These are phyloP conservation scores for Phytopythium cucurbitacearum DNA, from an alignment of 352 stramenopile species.

Conservation along the genomic window DNA sequence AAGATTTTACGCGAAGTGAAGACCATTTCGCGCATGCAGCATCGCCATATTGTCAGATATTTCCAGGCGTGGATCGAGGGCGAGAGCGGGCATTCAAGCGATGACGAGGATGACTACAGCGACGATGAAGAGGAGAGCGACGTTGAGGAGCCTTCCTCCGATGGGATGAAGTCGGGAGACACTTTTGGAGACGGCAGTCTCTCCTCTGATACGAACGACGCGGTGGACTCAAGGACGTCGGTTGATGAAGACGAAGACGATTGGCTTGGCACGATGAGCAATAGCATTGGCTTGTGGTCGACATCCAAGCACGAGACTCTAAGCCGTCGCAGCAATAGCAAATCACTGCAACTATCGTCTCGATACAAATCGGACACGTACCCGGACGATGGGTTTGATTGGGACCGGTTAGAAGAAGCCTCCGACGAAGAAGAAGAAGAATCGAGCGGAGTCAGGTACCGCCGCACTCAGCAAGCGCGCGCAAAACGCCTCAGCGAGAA, in stretches of 20 bases:
- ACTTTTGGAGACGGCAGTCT: conserved; percentile 33
- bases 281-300: conserved; percentile 57
- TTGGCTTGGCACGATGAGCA: conserved; percentile 70
- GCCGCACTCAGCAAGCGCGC: conserved; percentile 10
- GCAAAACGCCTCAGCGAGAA: conserved; percentile 60
- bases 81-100: conserved; percentile 44
- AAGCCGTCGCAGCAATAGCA: conserved; percentile 40
- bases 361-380: conserved; percentile 29
- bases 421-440: conserved; percentile 27
- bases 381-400: conserved; percentile 65
- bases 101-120: conserved; percentile 39
- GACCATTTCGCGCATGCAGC: conserved; percentile 95
- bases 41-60: conserved; percentile 96
- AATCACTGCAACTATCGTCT: conserved; percentile 29
- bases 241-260: conserved; percentile 74
- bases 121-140: conserved; percentile 31
- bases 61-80: conserved; percentile 89
- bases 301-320: conserved; percentile 57
- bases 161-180: conserved; percentile 13
- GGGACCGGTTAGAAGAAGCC: conserved; percentile 61
- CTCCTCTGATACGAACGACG: conserved; percentile 33
- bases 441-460: conserved; percentile 24
- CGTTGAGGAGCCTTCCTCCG: conserved; percentile 12
- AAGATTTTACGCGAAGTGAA: conserved; percentile 95
- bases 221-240: conserved; percentile 23